Evolutionary conservation across 2,329 filamentous ascomycete species (phyloP).

Genomic region (Xylariaceae sp.): DNA sequence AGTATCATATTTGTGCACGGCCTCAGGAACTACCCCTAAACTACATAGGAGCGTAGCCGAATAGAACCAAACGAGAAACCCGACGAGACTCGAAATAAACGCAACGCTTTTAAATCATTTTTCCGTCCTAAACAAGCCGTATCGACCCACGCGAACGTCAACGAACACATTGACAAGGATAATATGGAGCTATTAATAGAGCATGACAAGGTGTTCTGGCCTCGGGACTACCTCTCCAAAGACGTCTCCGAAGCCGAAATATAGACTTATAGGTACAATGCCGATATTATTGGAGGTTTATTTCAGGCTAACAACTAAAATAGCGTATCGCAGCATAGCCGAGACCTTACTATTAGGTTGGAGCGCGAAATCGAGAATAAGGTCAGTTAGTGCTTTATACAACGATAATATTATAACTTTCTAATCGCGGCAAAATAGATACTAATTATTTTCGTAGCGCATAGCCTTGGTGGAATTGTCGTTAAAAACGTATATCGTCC

Average conservation of each 20-base stretch:
- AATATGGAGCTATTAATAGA: background rate
- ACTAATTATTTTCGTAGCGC: slow-evolving; percentile 34
- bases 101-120: background rate
- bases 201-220: background rate
- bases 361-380: background rate
- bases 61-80: background rate
- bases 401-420: background rate
- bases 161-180: background rate
- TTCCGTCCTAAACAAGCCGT: background rate
- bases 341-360: background rate
- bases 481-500: slow-evolving; percentile 31
- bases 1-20: background rate
- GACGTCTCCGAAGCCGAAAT: background rate
- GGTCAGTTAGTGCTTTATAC: background rate
- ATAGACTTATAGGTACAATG: background rate
- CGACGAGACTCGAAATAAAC: background rate
- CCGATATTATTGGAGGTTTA: background rate
- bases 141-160: background rate
- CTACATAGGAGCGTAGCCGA: background rate
- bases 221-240: background rate
- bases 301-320: background rate
- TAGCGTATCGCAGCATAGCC: background rate
- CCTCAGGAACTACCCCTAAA: background rate
- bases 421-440: slow-evolving; percentile 16
- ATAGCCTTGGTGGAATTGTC: slow-evolving; percentile 37